Base-by-base conservation (phyloP, 2,329 filamentous ascomycete species). In the Plenodomus biglobosus region DNA sequence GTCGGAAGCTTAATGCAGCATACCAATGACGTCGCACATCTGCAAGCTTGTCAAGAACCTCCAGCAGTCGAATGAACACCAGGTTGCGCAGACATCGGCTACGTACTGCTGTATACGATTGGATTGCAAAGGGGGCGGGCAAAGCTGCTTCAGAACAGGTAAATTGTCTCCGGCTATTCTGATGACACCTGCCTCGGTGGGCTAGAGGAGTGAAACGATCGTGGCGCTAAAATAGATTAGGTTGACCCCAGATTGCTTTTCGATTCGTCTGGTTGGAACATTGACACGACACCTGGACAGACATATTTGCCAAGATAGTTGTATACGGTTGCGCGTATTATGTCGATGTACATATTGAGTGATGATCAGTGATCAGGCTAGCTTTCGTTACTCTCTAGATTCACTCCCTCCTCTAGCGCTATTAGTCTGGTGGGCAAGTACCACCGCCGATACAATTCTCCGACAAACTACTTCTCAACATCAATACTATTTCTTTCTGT, bases 171-270 rank as follows among this genome's bases (percentile, higher is more conserved):
- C 40, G 34, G 39, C 38, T 34, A 18, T 40, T 48, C 39, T 40
- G 49, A 27, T 50, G 45, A 39, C 38, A 16, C 22, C 32, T 21
- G 18, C 32, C 40, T 50, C 17, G 40, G 52, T 46, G 46, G 41
- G 42, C 49, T 49, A 42, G 48, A 46, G 35, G 50, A 37, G 42
- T 55, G 58, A 61, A 56, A 56, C 48, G 27, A 15, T 15, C 8
- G 46, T 53, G 44, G 55, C 59, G 59, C 50, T 50, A 56, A 48
- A 30, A 45, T 53, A 44, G 44, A 58, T 56, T 56, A 50, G n/a
- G 15, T 32, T 3, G 13, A 7, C 27, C 11, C 27, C 27, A 32
- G 48, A 35, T 18, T 43, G 40, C 20, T 15, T n/a, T 24, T 24
- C n/a, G 13, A 32, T 32, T 32, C 11, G 27, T 32, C 27, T 32